Evolutionary conservation across 495 filamentous ascomycete species (phyloP).

Genomic region (Xylaria flabelliformis): DNA sequence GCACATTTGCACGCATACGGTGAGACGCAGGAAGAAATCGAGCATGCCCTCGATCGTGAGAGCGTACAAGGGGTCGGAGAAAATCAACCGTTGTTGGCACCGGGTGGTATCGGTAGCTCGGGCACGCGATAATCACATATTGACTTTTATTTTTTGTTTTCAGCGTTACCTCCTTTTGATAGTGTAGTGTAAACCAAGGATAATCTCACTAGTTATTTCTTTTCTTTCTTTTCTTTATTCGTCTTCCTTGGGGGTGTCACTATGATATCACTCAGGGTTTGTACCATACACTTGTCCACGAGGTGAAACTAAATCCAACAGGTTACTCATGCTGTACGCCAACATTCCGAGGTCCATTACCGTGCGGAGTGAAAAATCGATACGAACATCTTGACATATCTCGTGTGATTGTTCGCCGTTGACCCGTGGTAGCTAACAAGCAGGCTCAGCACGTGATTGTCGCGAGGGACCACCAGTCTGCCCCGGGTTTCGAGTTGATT

Average conservation of each 20-base stretch:
- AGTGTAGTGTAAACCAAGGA: neutral
- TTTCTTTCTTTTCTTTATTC: neutral
- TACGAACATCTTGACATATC: neutral
- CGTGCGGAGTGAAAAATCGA: neutral
- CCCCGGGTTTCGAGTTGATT: neutral
- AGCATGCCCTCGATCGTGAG: conserved; percentile 48
- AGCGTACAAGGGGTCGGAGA: conserved; percentile 50
- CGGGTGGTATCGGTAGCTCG: conserved; percentile 46
- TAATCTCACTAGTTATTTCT: neutral
- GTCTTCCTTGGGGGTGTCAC: neutral
- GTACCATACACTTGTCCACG: conserved; percentile 7
- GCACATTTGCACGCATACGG: conserved; percentile 49
- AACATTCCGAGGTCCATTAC: neutral
- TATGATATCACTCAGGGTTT: neutral
- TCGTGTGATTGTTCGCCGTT: neutral
- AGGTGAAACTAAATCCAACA: neutral
- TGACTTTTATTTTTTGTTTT: neutral
- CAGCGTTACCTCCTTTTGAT: neutral
- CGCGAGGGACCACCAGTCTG: neutral
- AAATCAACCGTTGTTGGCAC: conserved; percentile 50
- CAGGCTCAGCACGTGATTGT: neutral
- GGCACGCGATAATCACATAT: conserved; percentile 31
- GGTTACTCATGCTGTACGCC: neutral
- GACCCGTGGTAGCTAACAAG: neutral
- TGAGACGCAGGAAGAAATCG: conserved; percentile 49